Base-by-base conservation (phyloP, 176 grass and related monocot genomes). In the Hyparrhenia diplandra region DNA sequence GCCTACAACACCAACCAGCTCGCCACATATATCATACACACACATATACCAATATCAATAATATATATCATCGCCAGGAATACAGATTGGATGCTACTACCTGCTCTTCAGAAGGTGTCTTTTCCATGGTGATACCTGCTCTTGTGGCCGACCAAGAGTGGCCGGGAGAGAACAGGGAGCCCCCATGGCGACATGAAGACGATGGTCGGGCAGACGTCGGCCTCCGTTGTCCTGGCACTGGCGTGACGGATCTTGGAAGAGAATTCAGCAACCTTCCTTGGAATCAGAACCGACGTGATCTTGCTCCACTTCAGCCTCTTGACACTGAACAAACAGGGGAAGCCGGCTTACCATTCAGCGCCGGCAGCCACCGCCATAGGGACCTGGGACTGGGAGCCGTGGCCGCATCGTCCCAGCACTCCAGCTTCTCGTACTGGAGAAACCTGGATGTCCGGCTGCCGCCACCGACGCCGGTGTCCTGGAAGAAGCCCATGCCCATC, bases 141-240 rank as follows among this genome's bases (percentile, higher is more conserved):
- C 75, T 61, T 92, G 74, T 57, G 71, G 39, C 75, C 37, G 1
- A 5, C 54, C 30, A 84, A 23, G 2, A 68, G 82, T 6, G 86
- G 71, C 31, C 80, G 64, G 71, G 90, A 89, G 65, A 92, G 64
- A 65, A 92, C 75, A 2, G 90, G 90, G 20, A 92, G 86, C 24
- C 90, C 90, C 90, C 86, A 89, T 8, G 85, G 90, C 3, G 87
- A 89, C 79, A 82, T 36, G 75, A 89, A 92, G 70, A 92, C 35
- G 57, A 92, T 43, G 55, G 65, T 12, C 0, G 80, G 87, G 60
- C 79, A 76, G 28, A 71, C 4, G 31, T 77, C 80, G 0, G 39
- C 82, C 0, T 28, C 81, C 0, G 49, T n/a, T n/a, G n/a, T 18
- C 52, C 0, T 16, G 52, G 28, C 5, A 0, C 27, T 20, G 34